Evolutionary conservation across 2,329 filamentous ascomycete genomes (phyloP).

Genomic region (Pseudogymnoascus destructans): DNA sequence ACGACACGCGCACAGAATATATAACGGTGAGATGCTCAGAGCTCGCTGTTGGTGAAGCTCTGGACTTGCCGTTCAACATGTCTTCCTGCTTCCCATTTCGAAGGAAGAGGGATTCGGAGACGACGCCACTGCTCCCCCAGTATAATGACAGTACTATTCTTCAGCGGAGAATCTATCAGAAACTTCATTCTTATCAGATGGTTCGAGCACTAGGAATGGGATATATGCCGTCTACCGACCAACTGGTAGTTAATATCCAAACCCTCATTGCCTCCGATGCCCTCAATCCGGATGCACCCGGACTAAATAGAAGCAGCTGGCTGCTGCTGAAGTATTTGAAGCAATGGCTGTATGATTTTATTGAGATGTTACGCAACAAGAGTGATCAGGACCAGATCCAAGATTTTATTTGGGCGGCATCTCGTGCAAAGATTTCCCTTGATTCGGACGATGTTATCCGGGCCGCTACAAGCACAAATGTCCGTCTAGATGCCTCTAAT

Average conservation of each 20-base stretch:
- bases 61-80: slow-evolving; percentile 16
- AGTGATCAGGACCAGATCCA: slow-evolving; percentile 78
- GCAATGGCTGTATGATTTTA: slow-evolving; percentile 65
- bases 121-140: slow-evolving; percentile 62
- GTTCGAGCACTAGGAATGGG: slow-evolving; percentile 66
- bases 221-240: slow-evolving; percentile 86
- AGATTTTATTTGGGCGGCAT: slow-evolving; percentile 77
- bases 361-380: slow-evolving; percentile 70
- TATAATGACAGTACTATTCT: slow-evolving; percentile 71
- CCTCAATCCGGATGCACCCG: slow-evolving; percentile 59
- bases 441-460: slow-evolving; percentile 51
- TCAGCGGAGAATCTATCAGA: slow-evolving; percentile 69
- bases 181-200: slow-evolving; percentile 91
- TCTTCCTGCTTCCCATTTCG: slow-evolving; percentile 25
- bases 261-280: slow-evolving; percentile 66
- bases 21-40: neutral
- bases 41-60: neutral
- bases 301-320: slow-evolving; percentile 66
- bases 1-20: neutral
- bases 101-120: slow-evolving; percentile 23
- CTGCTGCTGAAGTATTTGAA: slow-evolving; percentile 59
- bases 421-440: slow-evolving; percentile 57
- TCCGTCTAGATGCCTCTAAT: slow-evolving; percentile 57
- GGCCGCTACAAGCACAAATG: slow-evolving; percentile 48
- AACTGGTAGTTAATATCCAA: slow-evolving; percentile 65